phyloP scores from a whole-genome alignment of 305 asterid species.

The Fraxinus velutina region DNA sequence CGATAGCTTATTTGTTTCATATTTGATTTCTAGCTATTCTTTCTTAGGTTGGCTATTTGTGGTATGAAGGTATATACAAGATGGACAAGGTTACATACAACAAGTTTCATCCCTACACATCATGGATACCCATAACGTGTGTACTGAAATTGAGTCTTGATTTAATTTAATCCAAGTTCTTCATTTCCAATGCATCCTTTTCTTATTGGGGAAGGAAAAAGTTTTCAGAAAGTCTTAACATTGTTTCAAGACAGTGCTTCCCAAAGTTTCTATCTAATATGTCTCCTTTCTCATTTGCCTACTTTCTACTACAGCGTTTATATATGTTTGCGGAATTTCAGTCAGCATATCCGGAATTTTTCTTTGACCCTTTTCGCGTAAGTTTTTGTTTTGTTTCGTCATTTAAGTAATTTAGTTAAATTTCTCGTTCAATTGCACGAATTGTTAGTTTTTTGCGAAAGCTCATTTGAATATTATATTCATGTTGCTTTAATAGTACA shows the following conservation, averaged over 20 bases:
- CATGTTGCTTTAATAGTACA: slow-evolving; percentile 29
- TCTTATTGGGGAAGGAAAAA: background rate
- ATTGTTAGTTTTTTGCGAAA: slow-evolving; percentile 13
- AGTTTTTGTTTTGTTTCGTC: slow-evolving; percentile 24
- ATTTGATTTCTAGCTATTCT: slow-evolving; percentile 16
- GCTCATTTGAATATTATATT: background rate
- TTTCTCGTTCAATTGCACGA: background rate
- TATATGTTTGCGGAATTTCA: slow-evolving; percentile 46
- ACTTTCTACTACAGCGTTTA: slow-evolving; percentile 35
- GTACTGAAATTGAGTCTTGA: slow-evolving; percentile 18
- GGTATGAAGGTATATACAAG: slow-evolving; percentile 50
- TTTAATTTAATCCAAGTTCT: background rate
- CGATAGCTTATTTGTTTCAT: background rate
- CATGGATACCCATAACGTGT: slow-evolving; percentile 54
- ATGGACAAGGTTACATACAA: slow-evolving; percentile 48
- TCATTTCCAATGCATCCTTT: background rate
- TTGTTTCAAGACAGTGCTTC: background rate
- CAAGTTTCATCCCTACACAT: slow-evolving; percentile 51
- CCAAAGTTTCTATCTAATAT: background rate
- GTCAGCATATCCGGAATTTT: slow-evolving; percentile 42
- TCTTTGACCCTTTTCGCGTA: slow-evolving; percentile 53
- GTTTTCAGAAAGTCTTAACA: background rate
- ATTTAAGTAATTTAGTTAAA: background rate
- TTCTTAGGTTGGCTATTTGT: slow-evolving; percentile 47
- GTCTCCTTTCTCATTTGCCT: background rate